Evolutionary conservation across 495 filamentous ascomycete genomes (phyloP), one percentile per base, ranked within the genome.

Genomic region (Chaetomium cochliodes): DNA sequence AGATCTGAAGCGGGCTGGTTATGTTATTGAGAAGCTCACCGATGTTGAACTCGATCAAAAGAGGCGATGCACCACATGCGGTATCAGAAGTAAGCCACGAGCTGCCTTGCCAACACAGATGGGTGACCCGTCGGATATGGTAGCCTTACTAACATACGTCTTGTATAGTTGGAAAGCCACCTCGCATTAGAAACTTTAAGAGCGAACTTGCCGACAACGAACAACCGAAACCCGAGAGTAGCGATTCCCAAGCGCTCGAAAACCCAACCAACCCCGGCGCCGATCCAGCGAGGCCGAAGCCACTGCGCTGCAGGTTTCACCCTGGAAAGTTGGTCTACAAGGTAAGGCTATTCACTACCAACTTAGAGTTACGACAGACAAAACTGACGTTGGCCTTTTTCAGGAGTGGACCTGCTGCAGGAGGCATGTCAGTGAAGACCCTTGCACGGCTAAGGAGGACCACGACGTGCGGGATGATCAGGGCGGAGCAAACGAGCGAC

Each of bases 371-470:
- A 42, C 1, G 5, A 39, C 20, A 47, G 41, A 0, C 6, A 3
- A n/a, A 44, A n/a, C n/a, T 51, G 23, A 53, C 25, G 54, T n/a
- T 18, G 9, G 5, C n/a, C 2, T 42, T 41, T 26, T 7, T 8
- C 6, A 67, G 65, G 30, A 1, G 15, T 64, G 60, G 65, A 59
- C 60, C 28, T 67, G 65, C 55, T 67, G 65, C 28, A 12, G 26
- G 23, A 44, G 41, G 9, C 53, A 52, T 22, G 42, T 52, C 47
- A 49, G 25, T 2, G 1, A 22, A 16, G 49, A 25, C 0, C 60
- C 60, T 49, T 67, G 65, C 46, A 25, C 50, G 20, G 26, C 46
- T 3, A 6, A 28, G 15, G 28, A 28, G 4, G 0, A 61, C 16
- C 66, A 68, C 22, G 53, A 53, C 6, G 25, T n/a, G 22, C 20